Conservation (phyloP, 331 rosid species). For the Rhamnella rubrinervis region DNA sequence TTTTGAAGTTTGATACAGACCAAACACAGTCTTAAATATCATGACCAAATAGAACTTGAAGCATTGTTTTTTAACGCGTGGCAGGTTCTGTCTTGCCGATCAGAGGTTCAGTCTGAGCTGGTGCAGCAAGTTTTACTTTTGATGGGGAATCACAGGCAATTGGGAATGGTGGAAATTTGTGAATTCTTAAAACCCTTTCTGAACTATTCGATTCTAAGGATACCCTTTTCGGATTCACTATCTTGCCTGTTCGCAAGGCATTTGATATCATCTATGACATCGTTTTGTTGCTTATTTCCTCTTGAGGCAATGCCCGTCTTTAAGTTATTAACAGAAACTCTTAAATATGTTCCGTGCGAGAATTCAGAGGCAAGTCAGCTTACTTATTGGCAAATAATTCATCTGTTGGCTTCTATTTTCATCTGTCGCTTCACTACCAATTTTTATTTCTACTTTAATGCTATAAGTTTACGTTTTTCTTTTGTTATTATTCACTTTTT, state of each 20-base stretch:
- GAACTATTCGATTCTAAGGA: conserved; percentile 52
- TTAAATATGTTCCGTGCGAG: conserved; percentile 46
- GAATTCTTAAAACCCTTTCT: conserved; percentile 69
- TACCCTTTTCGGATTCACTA: conserved; percentile 49
- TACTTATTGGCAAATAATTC: conserved; percentile 20
- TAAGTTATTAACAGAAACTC: conserved; percentile 56
- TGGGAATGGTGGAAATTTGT: conserved; percentile 66
- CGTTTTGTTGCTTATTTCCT: conserved; percentile 72
- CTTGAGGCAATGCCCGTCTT: conserved; percentile 65
- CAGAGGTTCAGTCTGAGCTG: conserved; percentile 73
- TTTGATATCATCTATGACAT: conserved; percentile 56
- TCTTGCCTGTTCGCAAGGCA: conserved; percentile 52
- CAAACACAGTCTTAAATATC: background rate
- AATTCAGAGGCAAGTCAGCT: conserved; percentile 60
- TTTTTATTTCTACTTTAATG: background rate
- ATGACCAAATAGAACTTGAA: conserved; percentile 5
- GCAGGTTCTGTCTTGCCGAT: conserved; percentile 69
- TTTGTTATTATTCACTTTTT: background rate
- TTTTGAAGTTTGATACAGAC: conserved; percentile 1
- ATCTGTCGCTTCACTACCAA: background rate
- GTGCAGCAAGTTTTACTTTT: conserved; percentile 74
- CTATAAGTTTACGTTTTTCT: background rate
- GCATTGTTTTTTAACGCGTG: conserved; percentile 24
- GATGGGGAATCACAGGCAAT: conserved; percentile 49
- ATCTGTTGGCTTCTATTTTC: conserved; percentile 13